phyloP scores from a whole-genome alignment of 1,284 basidiomycete species.

The Cutaneotrichosporon sp. region DNA sequence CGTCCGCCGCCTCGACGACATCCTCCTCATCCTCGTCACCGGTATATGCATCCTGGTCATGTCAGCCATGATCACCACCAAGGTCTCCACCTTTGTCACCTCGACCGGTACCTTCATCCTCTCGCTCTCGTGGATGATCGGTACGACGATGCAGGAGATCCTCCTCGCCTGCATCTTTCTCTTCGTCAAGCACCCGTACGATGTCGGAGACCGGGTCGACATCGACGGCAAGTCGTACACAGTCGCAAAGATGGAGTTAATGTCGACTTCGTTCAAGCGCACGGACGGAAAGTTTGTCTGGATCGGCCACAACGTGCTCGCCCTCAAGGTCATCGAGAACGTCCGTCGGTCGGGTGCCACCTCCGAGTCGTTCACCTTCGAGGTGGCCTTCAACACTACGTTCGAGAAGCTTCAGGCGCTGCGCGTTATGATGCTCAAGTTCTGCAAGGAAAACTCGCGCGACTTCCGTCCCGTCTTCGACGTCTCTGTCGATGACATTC shows the following conservation, averaged over 20 bases:
- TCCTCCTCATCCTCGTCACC: slow-evolving; percentile 57
- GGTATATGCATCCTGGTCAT: slow-evolving; percentile 71
- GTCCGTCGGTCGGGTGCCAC: slow-evolving; percentile 57
- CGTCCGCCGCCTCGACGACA: slow-evolving; percentile 62
- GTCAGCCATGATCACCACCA: slow-evolving; percentile 69
- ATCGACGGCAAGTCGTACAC: slow-evolving; percentile 61
- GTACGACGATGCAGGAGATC: slow-evolving; percentile 59
- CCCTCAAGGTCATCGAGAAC: slow-evolving; percentile 61
- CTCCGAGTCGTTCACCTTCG: slow-evolving; percentile 64
- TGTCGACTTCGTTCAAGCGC: slow-evolving; percentile 64
- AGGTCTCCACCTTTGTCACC: slow-evolving; percentile 71
- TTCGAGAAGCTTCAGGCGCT: slow-evolving; percentile 81
- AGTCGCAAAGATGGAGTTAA: slow-evolving; percentile 80
- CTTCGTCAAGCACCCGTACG: slow-evolving; percentile 79
- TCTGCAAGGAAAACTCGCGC: slow-evolving; percentile 67
- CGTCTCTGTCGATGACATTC: slow-evolving; percentile 64
- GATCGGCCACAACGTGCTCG: slow-evolving; percentile 64
- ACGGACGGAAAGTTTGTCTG: slow-evolving; percentile 60
- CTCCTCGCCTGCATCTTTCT: slow-evolving; percentile 67
- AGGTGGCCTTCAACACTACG: slow-evolving; percentile 73
- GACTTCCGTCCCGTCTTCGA: slow-evolving; percentile 75
- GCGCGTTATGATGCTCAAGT: slow-evolving; percentile 75
- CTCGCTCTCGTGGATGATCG: slow-evolving; percentile 86
- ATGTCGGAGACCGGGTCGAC: slow-evolving; percentile 78
- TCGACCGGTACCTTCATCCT: slow-evolving; percentile 79